Evolutionary conservation across 441 rosid species (phyloP).

Genomic region (Iberis amara): DNA sequence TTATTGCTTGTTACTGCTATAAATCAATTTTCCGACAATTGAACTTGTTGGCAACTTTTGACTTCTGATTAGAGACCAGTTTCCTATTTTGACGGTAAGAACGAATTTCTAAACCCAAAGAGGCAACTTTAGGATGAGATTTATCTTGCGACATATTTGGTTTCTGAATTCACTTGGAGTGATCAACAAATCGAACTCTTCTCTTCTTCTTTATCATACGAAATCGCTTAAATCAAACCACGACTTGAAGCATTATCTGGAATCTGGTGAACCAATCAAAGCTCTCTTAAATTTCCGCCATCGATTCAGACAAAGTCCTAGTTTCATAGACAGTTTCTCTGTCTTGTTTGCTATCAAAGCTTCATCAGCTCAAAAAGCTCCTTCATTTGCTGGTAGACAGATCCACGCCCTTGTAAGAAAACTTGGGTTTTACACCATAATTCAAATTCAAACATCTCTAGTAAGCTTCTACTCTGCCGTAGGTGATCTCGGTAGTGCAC

Average conservation of each 20-base stretch:
- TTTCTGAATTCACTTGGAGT: slow-evolving; percentile 4
- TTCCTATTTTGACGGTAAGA: too few species aligned
- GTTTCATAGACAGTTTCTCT: slow-evolving; percentile 37
- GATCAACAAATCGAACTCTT: slow-evolving; percentile 13
- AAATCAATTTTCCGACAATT: too few species aligned
- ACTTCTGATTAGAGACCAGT: neutral
- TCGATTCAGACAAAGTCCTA: slow-evolving; percentile 24
- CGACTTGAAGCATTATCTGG: slow-evolving; percentile 27
- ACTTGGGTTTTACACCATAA: slow-evolving; percentile 27
- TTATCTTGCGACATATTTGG: slow-evolving; percentile 17
- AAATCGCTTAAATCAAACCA: slow-evolving; percentile 33
- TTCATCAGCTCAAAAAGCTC: slow-evolving; percentile 24
- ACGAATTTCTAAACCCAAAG: too few species aligned
- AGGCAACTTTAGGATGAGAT: slow-evolving; percentile 9
- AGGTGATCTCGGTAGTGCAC: slow-evolving; percentile 31
- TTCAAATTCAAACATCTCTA: slow-evolving; percentile 32
- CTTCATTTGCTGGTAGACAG: slow-evolving; percentile 28
- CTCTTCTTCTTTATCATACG: slow-evolving; percentile 19
- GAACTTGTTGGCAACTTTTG: neutral
- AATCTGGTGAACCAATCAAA: slow-evolving; percentile 26
- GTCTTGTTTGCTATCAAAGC: slow-evolving; percentile 36
- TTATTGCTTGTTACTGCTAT: neutral
- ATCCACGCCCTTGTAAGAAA: slow-evolving; percentile 30
- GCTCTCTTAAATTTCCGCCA: slow-evolving; percentile 29
- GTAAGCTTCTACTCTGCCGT: slow-evolving; percentile 9